phyloP scores from a whole-genome alignment of 495 filamentous ascomycete species.

The Clohesyomyces aquaticus region DNA sequence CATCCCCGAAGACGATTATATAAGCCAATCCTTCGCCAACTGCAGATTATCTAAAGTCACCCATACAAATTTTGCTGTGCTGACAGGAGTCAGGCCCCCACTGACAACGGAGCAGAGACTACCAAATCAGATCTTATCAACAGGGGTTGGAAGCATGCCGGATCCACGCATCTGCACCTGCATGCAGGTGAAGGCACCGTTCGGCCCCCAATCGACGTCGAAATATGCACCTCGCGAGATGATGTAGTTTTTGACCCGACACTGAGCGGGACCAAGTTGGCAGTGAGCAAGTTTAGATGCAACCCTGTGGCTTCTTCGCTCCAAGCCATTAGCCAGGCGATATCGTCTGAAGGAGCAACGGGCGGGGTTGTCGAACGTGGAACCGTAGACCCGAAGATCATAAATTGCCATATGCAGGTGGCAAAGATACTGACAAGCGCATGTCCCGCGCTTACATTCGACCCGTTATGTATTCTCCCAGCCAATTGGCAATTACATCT shows the following conservation, averaged over 20 bases:
- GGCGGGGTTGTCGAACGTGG: no score
- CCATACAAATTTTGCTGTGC: constrained; percentile 37
- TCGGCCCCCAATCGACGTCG: constrained; percentile 3
- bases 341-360: no score
- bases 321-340: no score
- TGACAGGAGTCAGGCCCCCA: constrained; percentile 30
- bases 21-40: background rate
- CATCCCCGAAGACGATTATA: background rate
- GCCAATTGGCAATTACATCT: background rate
- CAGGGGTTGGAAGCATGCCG: background rate
- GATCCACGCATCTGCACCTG: background rate
- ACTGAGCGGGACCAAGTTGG: background rate
- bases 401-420: constrained; percentile 3
- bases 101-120: constrained; percentile 20
- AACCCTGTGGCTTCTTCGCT: background rate
- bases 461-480: background rate
- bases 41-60: constrained; percentile 35
- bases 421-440: background rate
- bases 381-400: no score
- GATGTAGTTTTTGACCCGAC: background rate
- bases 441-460: background rate
- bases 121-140: background rate
- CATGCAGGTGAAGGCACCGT: background rate
- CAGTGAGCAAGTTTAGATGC: constrained; percentile 5
- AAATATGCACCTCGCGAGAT: background rate